A percentile compares a stretch with the other conserved stretches of the same genome.
Conservation (phyloP, 768 basidiomycete species). For the Rhizopogon rudus region DNA sequence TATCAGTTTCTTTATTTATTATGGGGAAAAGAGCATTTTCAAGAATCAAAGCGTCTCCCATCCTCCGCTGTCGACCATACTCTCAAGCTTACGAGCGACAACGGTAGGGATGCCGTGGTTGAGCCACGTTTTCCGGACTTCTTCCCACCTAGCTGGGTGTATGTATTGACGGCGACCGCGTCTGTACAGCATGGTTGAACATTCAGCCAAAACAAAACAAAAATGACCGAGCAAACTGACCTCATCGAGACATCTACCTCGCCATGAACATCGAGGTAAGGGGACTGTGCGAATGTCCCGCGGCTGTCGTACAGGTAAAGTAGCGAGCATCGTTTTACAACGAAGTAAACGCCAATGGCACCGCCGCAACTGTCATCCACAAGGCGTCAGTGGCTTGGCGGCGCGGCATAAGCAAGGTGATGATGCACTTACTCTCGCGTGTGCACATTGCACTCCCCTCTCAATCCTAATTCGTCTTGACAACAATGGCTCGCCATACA, state of each 20-base stretch:
- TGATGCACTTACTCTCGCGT: slow-evolving; percentile 74
- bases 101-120: slow-evolving; percentile 85
- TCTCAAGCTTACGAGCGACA: slow-evolving; percentile 85
- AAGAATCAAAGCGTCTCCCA: slow-evolving; percentile 73
- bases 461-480: slow-evolving; percentile 39
- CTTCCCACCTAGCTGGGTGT: slow-evolving; percentile 84
- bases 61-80: slow-evolving; percentile 84
- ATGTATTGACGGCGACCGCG: slow-evolving; percentile 87
- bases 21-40: no score
- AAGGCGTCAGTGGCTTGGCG: not conserved
- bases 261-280: slow-evolving; percentile 92
- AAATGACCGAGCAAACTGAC: slow-evolving; percentile 35
- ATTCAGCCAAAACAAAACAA: not conserved
- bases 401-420: not conserved
- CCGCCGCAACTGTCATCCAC: slow-evolving; percentile 71
- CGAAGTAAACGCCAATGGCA: slow-evolving; percentile 82
- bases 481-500: slow-evolving; percentile 96
- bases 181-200: slow-evolving; percentile 33
- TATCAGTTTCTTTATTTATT: no score
- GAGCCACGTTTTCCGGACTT: slow-evolving; percentile 87
- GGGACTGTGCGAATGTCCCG: slow-evolving; percentile 84
- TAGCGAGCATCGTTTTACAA: slow-evolving; percentile 88
- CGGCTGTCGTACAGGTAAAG: slow-evolving; percentile 84
- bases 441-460: slow-evolving; percentile 96
- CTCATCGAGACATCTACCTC: slow-evolving; percentile 91